Percentiles rank a stretch among this genome's conserved stretches.
phyloP scores from a whole-genome alignment of 164 flowering plant species.

The Chimonanthus salicifolius region DNA sequence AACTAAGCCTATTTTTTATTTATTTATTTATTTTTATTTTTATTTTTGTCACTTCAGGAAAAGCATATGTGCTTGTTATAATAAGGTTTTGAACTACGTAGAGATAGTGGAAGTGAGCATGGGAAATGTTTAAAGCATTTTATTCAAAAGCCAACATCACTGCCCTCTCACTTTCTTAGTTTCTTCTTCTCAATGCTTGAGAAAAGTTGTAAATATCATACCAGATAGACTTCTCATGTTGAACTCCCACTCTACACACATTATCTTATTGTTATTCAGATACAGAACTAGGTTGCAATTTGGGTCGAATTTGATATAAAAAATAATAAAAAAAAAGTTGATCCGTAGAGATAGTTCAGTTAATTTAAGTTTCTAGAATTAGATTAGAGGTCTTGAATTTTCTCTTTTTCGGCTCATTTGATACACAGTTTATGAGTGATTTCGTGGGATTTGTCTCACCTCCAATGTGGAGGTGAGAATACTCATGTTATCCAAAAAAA shows the following conservation, averaged over 20 bases:
- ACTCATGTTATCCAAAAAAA: too few species aligned
- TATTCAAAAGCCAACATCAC: neutral
- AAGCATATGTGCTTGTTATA: neutral
- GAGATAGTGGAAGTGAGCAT: neutral
- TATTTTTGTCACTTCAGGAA: neutral
- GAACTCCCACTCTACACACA: neutral
- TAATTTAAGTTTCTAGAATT: too few species aligned
- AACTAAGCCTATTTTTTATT: neutral
- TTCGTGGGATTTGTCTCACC: too few species aligned
- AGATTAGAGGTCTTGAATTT: too few species aligned
- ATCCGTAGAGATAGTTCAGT: too few species aligned
- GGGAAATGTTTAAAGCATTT: neutral
- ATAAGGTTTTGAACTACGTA: neutral
- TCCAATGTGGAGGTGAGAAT: too few species aligned
- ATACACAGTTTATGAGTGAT: too few species aligned
- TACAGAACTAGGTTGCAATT: too few species aligned
- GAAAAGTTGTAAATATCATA: slow-evolving; percentile 1
- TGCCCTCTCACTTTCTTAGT: neutral
- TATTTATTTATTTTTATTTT: neutral
- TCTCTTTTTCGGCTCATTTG: too few species aligned
- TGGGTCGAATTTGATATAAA: too few species aligned
- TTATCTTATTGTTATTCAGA: neutral
- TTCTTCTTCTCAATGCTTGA: neutral
- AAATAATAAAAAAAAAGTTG: too few species aligned
- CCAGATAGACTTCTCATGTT: neutral